A percentile compares a stretch with the other conserved stretches of the same genome.
Evolutionary conservation across 495 filamentous ascomycete genomes (phyloP).

Genomic region (Penicillium parvum): DNA sequence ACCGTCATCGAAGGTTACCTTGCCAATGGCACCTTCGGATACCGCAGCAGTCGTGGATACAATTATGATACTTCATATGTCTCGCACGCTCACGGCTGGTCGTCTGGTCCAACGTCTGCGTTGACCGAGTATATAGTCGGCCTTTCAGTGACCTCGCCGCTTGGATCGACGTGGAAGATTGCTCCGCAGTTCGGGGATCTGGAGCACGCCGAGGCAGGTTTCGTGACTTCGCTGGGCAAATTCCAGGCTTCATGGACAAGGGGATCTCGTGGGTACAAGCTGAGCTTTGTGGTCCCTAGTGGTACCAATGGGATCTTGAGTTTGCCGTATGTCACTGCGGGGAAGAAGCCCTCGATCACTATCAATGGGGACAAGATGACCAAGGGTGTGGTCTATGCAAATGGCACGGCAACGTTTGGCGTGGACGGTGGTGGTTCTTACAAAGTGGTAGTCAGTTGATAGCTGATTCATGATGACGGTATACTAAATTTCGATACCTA

Average conservation of each 20-base stretch:
- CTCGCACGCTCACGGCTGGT: conserved; percentile 59
- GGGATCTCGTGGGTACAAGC: conserved; percentile 25
- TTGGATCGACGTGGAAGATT: conserved; percentile 49
- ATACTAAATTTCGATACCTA: no score
- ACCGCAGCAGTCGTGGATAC: conserved; percentile 46
- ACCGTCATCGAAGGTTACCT: conserved; percentile 59
- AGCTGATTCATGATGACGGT: no score
- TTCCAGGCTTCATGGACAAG: conserved; percentile 42
- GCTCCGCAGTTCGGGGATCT: conserved; percentile 50
- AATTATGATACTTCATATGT: conserved; percentile 34
- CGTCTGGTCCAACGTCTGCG: conserved; percentile 52
- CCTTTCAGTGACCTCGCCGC: conserved; percentile 43
- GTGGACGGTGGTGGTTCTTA: conserved; percentile 25
- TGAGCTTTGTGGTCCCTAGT: conserved; percentile 39
- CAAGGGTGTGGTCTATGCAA: conserved; percentile 15
- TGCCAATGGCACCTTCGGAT: conserved; percentile 51
- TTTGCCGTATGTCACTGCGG: conserved; percentile 23
- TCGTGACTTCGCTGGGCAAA: conserved; percentile 48
- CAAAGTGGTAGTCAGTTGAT: conserved; percentile 23
- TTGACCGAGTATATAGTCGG: conserved; percentile 52
- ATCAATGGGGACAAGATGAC: conserved; percentile 26
- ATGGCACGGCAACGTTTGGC: conserved; percentile 21
- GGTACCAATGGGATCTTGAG: conserved; percentile 44
- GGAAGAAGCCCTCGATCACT: conserved; percentile 24
- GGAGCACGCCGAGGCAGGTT: conserved; percentile 50